Base-by-base conservation (phyloP, 2,329 filamentous ascomycete genomes). In the Colletotrichum eremochloae region DNA sequence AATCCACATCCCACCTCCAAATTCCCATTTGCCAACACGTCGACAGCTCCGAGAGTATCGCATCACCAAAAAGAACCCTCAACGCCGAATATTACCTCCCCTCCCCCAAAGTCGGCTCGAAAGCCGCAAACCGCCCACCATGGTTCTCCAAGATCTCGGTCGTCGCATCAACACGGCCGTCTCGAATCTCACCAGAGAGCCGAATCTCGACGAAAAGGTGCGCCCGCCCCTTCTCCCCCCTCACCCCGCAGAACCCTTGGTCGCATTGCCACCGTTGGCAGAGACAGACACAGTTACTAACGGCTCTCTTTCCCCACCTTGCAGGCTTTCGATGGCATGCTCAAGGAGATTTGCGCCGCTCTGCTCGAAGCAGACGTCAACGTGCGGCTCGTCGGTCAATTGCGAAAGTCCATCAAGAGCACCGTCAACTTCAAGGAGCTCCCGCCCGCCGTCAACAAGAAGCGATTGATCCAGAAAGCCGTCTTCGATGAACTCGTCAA, bases 91-190 rank as follows among this genome's bases (percentile, higher is more conserved):
- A 58, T 8, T 5, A 36, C 33, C 33, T 8, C 33, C 33, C 33
- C 33, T 36, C 33, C 33, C 60, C 46, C 62, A 24, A 67, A 75
- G 64, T 56, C 74, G 74, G 74, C 74, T 74, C 67, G 33, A 55
- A n/a, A 75, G 74, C 74, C 72, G 74, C 74, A 74, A 66, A 33
- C 65, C 72, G 62, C 65, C 50, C 75, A 81, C 79, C 81, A 99
- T 99, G 96, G 96, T 99, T 89, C 93, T 99, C 81, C 95, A 97
- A 91, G 96, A 99, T 89, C 90, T 99, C 72, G 96, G 96, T 78
- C 95, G 96, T 88, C 96, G 96, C 86, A 98, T 99, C 84, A 98
- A 98, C 86, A 91, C 94, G 87, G 96, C 96, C 79, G 94, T 99
- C 85, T 93, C 92, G 75, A 96, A 98, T 85, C 89, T 98, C 79